These are phyloP conservation scores for Macadamia tetraphylla DNA, from an alignment of 164 flowering plant species.

Conservation along the genomic window DNA sequence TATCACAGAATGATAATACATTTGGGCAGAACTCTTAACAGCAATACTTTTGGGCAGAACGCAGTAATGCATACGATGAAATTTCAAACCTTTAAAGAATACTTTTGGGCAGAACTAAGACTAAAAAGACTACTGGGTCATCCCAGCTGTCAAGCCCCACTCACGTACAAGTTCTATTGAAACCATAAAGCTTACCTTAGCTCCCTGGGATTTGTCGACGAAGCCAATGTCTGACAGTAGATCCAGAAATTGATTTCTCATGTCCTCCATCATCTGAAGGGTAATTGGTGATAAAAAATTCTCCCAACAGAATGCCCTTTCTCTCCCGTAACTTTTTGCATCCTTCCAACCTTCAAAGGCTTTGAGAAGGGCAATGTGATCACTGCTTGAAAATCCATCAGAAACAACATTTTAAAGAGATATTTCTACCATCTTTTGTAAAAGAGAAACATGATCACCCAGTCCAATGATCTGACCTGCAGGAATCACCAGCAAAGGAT, in stretches of 20 bases:
- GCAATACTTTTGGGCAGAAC: too few relatives aligned
- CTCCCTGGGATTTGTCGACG: constrained; percentile 58
- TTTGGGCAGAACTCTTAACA: too few relatives aligned
- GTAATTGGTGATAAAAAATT: constrained; percentile 78
- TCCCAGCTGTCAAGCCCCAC: too few relatives aligned
- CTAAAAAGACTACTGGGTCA: too few relatives aligned
- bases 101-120: too few relatives aligned
- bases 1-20: too few relatives aligned
- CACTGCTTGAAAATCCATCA: constrained; percentile 45
- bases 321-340: constrained; percentile 69
- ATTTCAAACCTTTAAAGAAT: too few relatives aligned
- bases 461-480: constrained; percentile 52
- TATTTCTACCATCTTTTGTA: constrained; percentile 2
- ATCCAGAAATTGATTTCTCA: constrained; percentile 86
- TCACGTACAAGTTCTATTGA: neutral
- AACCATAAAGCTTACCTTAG: constrained; percentile 39
- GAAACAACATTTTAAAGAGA: neutral
- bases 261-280: constrained; percentile 90
- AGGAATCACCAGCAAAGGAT: constrained; percentile 96
- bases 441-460: constrained; percentile 3
- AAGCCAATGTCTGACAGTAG: constrained; percentile 83
- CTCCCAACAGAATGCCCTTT: constrained; percentile 81
- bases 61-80: too few relatives aligned
- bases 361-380: constrained; percentile 92
- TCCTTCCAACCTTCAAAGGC: constrained; percentile 91